These are phyloP conservation scores for Schizochytrium sp. DNA, from an alignment of 108 stramenopile species.

Conservation along the genomic window DNA sequence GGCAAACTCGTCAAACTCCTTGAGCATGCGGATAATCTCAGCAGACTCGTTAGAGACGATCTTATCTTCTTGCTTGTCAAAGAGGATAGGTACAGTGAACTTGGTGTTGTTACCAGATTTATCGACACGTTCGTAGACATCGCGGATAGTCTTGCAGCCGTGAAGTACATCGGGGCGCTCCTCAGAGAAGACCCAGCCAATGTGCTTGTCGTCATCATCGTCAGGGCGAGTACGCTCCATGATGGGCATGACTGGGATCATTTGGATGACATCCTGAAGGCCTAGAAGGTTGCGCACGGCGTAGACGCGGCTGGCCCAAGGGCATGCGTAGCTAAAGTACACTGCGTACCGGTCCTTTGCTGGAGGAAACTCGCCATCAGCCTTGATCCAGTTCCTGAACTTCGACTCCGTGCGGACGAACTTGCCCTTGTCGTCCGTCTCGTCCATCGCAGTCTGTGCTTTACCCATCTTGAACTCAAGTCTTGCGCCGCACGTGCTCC, in stretches of 20 bases:
- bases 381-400: conserved; percentile 61
- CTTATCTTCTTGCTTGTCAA: conserved; percentile 89
- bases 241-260: conserved; percentile 84
- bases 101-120: conserved; percentile 79
- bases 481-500: not conserved
- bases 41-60: conserved; percentile 98
- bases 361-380: conserved; percentile 48
- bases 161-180: conserved; percentile 79
- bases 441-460: conserved; percentile 48
- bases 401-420: conserved; percentile 63
- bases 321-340: conserved; percentile 77
- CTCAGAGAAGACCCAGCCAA: conserved; percentile 91
- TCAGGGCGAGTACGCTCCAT: conserved; percentile 86
- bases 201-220: conserved; percentile 83
- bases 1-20: conserved; percentile 88
- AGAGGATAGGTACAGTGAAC: conserved; percentile 94
- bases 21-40: conserved; percentile 96
- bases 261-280: conserved; percentile 86
- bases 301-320: conserved; percentile 83
- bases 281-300: conserved; percentile 88
- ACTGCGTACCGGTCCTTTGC: conserved; percentile 76
- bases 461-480: not conserved
- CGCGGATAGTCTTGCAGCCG: conserved; percentile 79
- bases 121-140: conserved; percentile 84
- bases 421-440: conserved; percentile 52